Base-by-base conservation (phyloP, 257 asterid genomes). In the Gardenia jasminoides region DNA sequence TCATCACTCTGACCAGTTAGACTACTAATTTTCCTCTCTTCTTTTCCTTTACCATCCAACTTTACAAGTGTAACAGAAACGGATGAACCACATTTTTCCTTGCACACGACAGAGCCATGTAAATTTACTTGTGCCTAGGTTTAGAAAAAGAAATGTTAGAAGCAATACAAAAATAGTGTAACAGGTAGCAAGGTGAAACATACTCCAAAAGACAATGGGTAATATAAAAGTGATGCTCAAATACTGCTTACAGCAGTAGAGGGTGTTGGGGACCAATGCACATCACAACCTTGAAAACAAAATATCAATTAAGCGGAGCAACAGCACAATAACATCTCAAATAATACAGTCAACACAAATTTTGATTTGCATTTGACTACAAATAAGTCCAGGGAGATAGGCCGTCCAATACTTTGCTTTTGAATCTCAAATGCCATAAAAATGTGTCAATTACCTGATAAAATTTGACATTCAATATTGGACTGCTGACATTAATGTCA, bases 81-180 rank as follows among this genome's bases (percentile, higher is more conserved):
- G 76, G 97, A 88, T 67, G 97, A 85, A 54, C 91, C 95, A 78
- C 99, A 93, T 70, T 72, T 86, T 79, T 93, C 99, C 83, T 91
- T 93, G 91, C 99, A 93, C 78, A 83, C 86, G 28, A 95, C 97
- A 33, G 92, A 88, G 72, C 99, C 99, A 78, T 84, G 92, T 71
- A 95, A 79, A 82, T 84, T 88, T 73, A 93, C 98, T 88, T 90
- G 98, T 77, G 97, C 99, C 98, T 95, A 73, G 48, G 81, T n/a
- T 82, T 81, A 73, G 68, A 74, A 62, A 76, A 19, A 75, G 82
- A 79, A 75, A 56, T 54, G 82, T 80, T 20, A 75, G 81, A 75
- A 79, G 61, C 52, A 61, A 48, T 72, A n/a, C 10, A 26, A 71
- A 80, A 59, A n/a, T 59, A 72, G 16, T 9, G 66, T 33, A 70